phyloP scores from a whole-genome alignment of 768 basidiomycete species.

The Xanthoconium purpureum region DNA sequence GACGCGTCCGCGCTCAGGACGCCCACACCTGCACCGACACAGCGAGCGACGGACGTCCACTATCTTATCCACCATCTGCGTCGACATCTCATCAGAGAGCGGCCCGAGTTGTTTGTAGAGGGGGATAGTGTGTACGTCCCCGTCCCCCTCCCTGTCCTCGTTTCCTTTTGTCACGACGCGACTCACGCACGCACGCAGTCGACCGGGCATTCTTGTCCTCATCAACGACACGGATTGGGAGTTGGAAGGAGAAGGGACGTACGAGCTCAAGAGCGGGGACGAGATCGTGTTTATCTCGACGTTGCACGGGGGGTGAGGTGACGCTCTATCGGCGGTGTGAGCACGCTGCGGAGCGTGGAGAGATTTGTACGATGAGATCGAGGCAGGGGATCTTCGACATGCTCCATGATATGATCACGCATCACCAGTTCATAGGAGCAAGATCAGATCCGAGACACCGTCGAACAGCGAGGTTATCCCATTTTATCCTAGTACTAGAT shows the following conservation, averaged over 20 bases:
- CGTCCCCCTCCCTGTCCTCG: too few relatives aligned
- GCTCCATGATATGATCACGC: too few relatives aligned
- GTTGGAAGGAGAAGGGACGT: slow-evolving; percentile 90
- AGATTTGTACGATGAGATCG: not conserved
- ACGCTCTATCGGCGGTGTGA: not conserved
- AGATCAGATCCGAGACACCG: too few relatives aligned
- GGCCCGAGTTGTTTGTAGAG: slow-evolving; percentile 88
- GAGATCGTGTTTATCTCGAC: slow-evolving; percentile 97
- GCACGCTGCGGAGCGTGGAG: too few relatives aligned
- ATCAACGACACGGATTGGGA: slow-evolving; percentile 99
- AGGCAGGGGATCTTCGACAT: too few relatives aligned
- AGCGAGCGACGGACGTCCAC: slow-evolving; percentile 60
- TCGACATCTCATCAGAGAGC: slow-evolving; percentile 74
- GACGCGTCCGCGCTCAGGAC: too few relatives aligned
- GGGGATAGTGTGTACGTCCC: slow-evolving; percentile 83
- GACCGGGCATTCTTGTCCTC: slow-evolving; percentile 95
- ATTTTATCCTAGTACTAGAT: too few relatives aligned
- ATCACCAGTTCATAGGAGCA: too few relatives aligned
- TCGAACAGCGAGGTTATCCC: too few relatives aligned
- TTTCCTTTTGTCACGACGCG: too few relatives aligned
- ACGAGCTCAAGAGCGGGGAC: slow-evolving; percentile 71
- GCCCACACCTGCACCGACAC: slow-evolving; percentile 9
- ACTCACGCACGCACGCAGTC: slow-evolving; percentile 45
- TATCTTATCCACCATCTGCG: slow-evolving; percentile 80
- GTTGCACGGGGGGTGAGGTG: slow-evolving; percentile 59